Evolutionary conservation across 1,284 basidiomycete genomes (phyloP), one percentile per base, ranked within the genome.

Genomic region (Bjerkandera adusta): DNA sequence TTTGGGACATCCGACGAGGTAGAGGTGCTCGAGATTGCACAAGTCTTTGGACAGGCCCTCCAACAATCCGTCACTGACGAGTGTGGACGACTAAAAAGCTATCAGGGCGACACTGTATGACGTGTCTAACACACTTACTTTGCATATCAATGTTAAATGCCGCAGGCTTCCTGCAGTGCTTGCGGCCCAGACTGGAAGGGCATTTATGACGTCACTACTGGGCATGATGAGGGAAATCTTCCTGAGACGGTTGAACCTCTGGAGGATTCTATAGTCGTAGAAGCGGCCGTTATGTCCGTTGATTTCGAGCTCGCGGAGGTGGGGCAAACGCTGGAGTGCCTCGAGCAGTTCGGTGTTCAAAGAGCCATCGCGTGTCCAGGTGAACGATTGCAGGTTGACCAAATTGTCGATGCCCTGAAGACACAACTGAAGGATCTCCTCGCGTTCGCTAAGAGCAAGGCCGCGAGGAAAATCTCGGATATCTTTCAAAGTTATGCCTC

Each of bases 281-380:
- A 76, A 21, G 22, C 69, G 68, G 29, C 72, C 67, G 54, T 72
- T 72, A 45, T 77, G 72, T 0, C 85, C 87, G 47, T 89, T 89
- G 39, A 89, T 74, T 57, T 87, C 83, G 4, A 89, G 64, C 36
- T 79, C 77, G 24, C 62, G 55, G 6, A 89, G 64, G 1, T 64
- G 54, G 0, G 64, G 55, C 29, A 71, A 76, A 13, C 55, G 40
- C 4, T 65, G 63, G 5, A 89, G 65, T 13, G 75, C 73, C 21
- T 70, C 56, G 8, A 89, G 68, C 21, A 85, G 74, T 1, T 68
- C 64, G 2, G 77, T 75, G 32, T 70, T 79, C 21, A 89, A 65
- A 2, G 85, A 80, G 3, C 85, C 83, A 54, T 89, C 83, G 33
- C 86, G 75, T 5, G 86, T 89, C 86, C 85, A 89, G 7, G 77